Evolutionary conservation across 495 filamentous ascomycete species (phyloP), one percentile per base, ranked within the genome.

Genomic region (Aeminium ludgeri): DNA sequence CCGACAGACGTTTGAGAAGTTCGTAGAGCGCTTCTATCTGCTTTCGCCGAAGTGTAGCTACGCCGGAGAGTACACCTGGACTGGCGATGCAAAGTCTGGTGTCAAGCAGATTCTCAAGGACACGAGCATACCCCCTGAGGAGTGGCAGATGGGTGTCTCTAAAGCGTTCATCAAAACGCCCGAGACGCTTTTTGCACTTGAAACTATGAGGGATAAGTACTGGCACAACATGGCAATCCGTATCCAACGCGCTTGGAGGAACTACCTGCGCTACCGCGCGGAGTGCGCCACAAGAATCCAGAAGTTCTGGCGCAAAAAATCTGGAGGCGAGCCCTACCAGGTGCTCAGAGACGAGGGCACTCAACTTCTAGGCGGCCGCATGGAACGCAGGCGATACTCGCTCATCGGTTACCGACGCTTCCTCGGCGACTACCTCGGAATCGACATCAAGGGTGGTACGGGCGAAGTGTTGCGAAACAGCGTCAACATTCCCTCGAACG

Each of bases 201-300:
- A 99, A 59, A 83, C 89, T 30, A 95, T 99, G 89, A 72, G 91
- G 46, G 91, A 96, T 57, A 70, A 81, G 17, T 96, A 95, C 60
- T 96, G 87, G 86, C 85, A 94, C 59, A 99, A 96, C 61, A 96
- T 99, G 89, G 87, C 89, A 6, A 93, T 86, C 36, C 73, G 91
- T 23, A 96, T 99, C 48, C 91, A 99, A 58, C 74, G 91, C 44
- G 87, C 89, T 48, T 99, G 91, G 91, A 70, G 91, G 44, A 92
- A 92, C 46, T 96, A 94, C 49, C 67, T 96, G 28, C 73, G 86
- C 10, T 95, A 96, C 58, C 70, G 91, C 19, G 80, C 76, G 10
- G 89, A 96, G 60, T 85, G 84, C 47, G 89, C 89, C 8, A 93
- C 77, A 17, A 73, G 91, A 6, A 96, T 99, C 38, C 91, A 96